Evolutionary conservation across 2,329 filamentous ascomycete genomes (phyloP), one percentile per base, ranked within the genome.

Genomic region (Alternaria dauci): DNA sequence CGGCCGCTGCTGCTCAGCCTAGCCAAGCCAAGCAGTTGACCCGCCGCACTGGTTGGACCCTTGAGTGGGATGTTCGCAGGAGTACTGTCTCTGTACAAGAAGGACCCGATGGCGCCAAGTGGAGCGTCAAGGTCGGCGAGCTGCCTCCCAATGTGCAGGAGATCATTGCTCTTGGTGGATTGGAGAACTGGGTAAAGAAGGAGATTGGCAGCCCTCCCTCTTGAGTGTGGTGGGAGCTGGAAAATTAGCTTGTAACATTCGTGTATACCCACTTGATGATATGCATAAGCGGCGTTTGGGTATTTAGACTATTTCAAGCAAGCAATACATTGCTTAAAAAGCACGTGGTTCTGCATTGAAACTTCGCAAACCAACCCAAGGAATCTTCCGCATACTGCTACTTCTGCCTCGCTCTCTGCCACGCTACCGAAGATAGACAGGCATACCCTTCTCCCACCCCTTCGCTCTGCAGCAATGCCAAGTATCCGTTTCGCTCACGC

Each of bases 91-190:
- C 85, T 1, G 85, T 96, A 1, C 86, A 86, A 20, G 91, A 96
- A 80, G 89, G 89, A 1, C 80, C 87, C 55, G 83, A 84, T 46
- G 91, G 91, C 1, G 75, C 83, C 57, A 86, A 80, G 38, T 97
- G 92, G 93, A 89, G 83, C 52, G 87, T 95, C 75, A 92, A 90
- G 80, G 92, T 96, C 1, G 91, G 91, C 8, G 91, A 95, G 81
- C 76, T 96, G 63, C 91, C 92, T 14, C 88, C 91, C 0, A 96
- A 94, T 73, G 91, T 97, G 56, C 93, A 97, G 77, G 91, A 80
- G 65, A 80, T 80, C 38, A 79, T 80, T 55, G 78, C 78, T 46
- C 79, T 85, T 51, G 92, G 92, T 2, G 93, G 93, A 0, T 74
- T 96, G 61, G 91, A 94, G 83, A 89, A 88, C 65, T 96, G 92